Evolutionary conservation across 768 basidiomycete species (phyloP), one percentile per base, ranked within the genome.

Genomic region (Mycena capillaripes): DNA sequence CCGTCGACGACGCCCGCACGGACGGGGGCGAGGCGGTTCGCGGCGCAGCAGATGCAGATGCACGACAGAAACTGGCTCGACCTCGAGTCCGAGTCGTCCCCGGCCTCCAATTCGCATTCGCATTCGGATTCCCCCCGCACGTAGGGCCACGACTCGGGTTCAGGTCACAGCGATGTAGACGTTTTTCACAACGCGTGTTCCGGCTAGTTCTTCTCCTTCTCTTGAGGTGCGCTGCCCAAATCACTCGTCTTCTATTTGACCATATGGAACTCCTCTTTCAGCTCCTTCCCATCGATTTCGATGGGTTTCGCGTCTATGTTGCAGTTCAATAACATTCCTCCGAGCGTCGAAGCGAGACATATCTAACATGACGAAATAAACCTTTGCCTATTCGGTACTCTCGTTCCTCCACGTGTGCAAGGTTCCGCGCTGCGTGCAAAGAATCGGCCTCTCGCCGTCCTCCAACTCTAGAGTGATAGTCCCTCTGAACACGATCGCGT

Each of bases 331-430:
- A 14, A 2, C 7, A n/a, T n/a, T n/a, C n/a, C n/a, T n/a, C n/a
- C n/a, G 1, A 25, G 32, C 25, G 7, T 25, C 9, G 3, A 53
- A 27, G 10, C 12, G 3, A 38, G 3, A 74, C 55, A 21, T 21
- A 77, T 77, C 72, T 12, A 77, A 46, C 60, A 75, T 53, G 14
- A 78, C 71, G 38, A 71, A 76, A 44, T 79, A 78, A 14, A 78
- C 60, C 34, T 75, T 68, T 19, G 72, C 64, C 79, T 78, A 80
- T 48, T 79, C 76, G 3, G 60, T 66, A 1, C 53, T 56, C 30
- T 80, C 79, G 50, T 80, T 79, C 38, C 70, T 68, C 79, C 79
- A 81, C 1, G 57, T 64, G 59, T 80, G 79, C 52, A 77, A 72
- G 2, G 80, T 79, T 0, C 77, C 78, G 12, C 77, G 77, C 71